Conservation (phyloP, 2,329 filamentous ascomycete species). For the Epichloe elymi region DNA sequence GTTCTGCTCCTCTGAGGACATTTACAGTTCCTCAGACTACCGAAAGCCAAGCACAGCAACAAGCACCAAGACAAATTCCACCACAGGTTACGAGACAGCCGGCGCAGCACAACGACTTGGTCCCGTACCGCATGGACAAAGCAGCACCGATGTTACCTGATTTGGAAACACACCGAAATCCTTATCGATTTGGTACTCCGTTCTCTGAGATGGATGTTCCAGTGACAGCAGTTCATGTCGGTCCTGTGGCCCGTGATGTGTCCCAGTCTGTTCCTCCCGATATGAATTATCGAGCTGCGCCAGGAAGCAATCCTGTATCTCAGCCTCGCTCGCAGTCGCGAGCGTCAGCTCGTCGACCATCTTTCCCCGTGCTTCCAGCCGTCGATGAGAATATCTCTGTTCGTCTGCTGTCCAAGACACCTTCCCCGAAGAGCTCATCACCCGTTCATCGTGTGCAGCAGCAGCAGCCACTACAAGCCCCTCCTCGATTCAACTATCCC, state of each 20-base stretch:
- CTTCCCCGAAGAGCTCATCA: slow-evolving; percentile 22
- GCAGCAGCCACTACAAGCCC: slow-evolving; percentile 33
- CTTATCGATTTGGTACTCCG: slow-evolving; percentile 72
- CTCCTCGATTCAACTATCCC: slow-evolving; percentile 41
- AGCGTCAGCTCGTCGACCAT: slow-evolving; percentile 49
- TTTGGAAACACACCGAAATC: slow-evolving; percentile 39
- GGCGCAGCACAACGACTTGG: slow-evolving; percentile 21
- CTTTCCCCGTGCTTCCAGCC: slow-evolving; percentile 54
- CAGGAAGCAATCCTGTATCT: slow-evolving; percentile 17
- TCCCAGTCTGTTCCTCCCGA: slow-evolving; percentile 90
- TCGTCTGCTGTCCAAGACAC: slow-evolving; percentile 19
- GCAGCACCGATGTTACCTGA: slow-evolving; percentile 40
- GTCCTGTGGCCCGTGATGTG: slow-evolving; percentile 61
- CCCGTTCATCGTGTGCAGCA: slow-evolving; percentile 21
- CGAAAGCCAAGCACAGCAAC: slow-evolving; percentile 13
- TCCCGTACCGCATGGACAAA: slow-evolving; percentile 39
- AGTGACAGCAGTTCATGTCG: slow-evolving; percentile 56
- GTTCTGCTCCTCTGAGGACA: slow-evolving; percentile 14
- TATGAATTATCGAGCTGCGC: slow-evolving; percentile 60
- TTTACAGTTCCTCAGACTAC: slow-evolving; percentile 15
- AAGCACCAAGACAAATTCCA: slow-evolving; percentile 13
- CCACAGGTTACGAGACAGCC: slow-evolving; percentile 9
- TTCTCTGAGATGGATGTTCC: slow-evolving; percentile 87
- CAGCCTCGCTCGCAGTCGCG: slow-evolving; percentile 38
- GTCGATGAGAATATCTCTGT: slow-evolving; percentile 50